phyloP scores from a whole-genome alignment of 2,329 filamentous ascomycete species.

The Aspergillus floridensis region DNA sequence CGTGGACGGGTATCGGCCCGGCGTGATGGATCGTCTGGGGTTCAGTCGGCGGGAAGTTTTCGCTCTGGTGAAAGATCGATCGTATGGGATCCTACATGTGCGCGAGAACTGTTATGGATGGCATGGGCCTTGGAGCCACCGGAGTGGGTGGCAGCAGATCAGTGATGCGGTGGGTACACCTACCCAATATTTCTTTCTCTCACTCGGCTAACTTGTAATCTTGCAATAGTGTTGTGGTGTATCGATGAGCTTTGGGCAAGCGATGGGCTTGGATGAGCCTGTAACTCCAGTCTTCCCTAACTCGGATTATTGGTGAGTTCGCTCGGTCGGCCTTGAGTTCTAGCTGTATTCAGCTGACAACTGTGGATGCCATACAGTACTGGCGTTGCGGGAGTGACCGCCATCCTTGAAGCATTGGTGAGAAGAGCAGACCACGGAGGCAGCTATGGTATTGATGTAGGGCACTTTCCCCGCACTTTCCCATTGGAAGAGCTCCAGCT shows the following conservation, averaged over 20 bases:
- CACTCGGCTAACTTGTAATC: no score
- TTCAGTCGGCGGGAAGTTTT: constrained; percentile 35
- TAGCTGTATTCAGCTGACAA: no score
- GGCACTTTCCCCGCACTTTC: background rate
- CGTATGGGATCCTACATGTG: constrained; percentile 67
- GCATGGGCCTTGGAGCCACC: constrained; percentile 59
- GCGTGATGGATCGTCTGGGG: constrained; percentile 38
- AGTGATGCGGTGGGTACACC: constrained; percentile 59
- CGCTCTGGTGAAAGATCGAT: constrained; percentile 53
- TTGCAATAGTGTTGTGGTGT: constrained; percentile 39
- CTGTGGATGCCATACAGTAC: no score
- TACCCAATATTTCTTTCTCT: background rate
- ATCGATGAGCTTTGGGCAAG: constrained; percentile 45
- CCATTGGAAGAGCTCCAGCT: background rate
- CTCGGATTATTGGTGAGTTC: constrained; percentile 29
- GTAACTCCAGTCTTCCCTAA: constrained; percentile 4
- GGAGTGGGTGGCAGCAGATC: constrained; percentile 71
- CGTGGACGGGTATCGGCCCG: constrained; percentile 68
- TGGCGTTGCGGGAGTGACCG: no score
- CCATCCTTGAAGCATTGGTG: no score
- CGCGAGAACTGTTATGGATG: constrained; percentile 71
- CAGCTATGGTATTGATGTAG: constrained; percentile 4
- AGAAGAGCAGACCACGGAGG: background rate
- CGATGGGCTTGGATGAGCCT: background rate
- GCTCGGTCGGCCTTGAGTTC: no score